Base-by-base conservation (phyloP, 2,329 filamentous ascomycete species). In the Ceratocystiopsis minuta region DNA sequence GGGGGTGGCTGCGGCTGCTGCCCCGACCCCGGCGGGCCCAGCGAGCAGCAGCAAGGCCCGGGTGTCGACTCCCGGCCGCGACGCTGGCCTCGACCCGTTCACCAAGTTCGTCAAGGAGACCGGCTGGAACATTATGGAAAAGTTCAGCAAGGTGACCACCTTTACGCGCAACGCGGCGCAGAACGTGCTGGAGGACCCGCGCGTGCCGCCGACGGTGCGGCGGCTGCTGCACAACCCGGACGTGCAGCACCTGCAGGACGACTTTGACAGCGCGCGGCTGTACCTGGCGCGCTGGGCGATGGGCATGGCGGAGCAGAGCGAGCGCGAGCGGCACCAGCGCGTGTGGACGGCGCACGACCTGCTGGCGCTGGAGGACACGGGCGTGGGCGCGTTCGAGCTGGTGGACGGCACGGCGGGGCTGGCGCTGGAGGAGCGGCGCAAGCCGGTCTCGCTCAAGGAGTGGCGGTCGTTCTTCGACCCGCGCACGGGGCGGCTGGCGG, bases 221-320 rank as follows among this genome's bases (percentile, higher is more conserved):
- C 73, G 84, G 40, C 59, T 98, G 51, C 74, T 98, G 58, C 78
- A 76, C 54, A 95, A 92, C 49, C 87, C 87, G 0, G 87, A 98
- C 54, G 86, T 98, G 0, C 87, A 95, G 62, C 95, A 83, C 0
- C 59, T 98, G 17, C 87, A 95, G 55, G 87, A 96, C 46, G 92
- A 98, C 55, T 98, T 95, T 52, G 92, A 98, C 63, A 94, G 86
- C 53, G 90, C 92, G 4, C 74, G 90, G 49, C 70, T 98, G 45
- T 98, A 98, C 55, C 68, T 98, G 34, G 90, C 90, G 17, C 72
- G 90, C 48, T 98, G 90, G 90, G 90, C 90, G 3, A 96, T 98
- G 90, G 86, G 86, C 9, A 94, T 98, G 49, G 87, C 90, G 0
- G 92, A 98, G 57, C 90, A 98, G 62, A 88, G 87, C 52, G 90